Evolutionary conservation across 1,139 yeast species (phyloP).

Genomic region (Petasospora rhodanensis): DNA sequence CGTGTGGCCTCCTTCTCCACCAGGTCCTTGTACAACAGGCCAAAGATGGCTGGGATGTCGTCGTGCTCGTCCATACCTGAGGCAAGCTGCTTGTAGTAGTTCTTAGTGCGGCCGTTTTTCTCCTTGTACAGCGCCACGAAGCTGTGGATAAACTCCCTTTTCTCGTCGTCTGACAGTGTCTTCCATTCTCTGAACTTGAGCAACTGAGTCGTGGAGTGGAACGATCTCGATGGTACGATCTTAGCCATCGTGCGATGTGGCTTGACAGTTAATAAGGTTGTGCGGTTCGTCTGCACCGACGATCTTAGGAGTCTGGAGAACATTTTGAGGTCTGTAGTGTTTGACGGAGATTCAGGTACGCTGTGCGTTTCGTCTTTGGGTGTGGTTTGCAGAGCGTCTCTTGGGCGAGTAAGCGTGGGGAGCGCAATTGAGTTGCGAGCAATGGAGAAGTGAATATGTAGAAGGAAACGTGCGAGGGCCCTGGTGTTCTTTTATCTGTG

Average conservation of each 20-base stretch:
- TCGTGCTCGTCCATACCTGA: conserved; percentile 32
- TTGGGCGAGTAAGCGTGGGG: too few species aligned
- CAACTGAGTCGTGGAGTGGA: conserved; percentile 4
- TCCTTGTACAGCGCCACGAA: conserved; percentile 25
- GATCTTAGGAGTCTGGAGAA: too few species aligned
- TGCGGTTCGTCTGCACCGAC: too few species aligned
- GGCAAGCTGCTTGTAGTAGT: conserved; percentile 28
- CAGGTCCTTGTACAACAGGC: conserved; percentile 30
- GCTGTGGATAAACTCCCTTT: conserved; percentile 25
- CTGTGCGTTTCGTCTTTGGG: too few species aligned
- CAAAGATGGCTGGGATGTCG: conserved; percentile 33
- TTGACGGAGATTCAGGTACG: too few species aligned
- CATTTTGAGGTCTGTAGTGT: too few species aligned
- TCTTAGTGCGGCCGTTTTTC: conserved; percentile 27
- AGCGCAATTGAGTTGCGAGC: too few species aligned
- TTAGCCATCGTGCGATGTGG: neutral
- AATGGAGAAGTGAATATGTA: too few species aligned
- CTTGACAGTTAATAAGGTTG: too few species aligned
- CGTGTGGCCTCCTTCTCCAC: conserved; percentile 17
- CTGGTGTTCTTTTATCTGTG: too few species aligned
- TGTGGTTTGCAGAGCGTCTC: too few species aligned
- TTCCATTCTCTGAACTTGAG: conserved; percentile 28
- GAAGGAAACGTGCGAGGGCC: too few species aligned
- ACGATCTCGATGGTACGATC: conserved; percentile 7
- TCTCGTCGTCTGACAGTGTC: conserved; percentile 23